These are phyloP conservation scores for Trichosporon inkin DNA, from an alignment of 1,284 basidiomycete genomes.

Conservation along the genomic window DNA sequence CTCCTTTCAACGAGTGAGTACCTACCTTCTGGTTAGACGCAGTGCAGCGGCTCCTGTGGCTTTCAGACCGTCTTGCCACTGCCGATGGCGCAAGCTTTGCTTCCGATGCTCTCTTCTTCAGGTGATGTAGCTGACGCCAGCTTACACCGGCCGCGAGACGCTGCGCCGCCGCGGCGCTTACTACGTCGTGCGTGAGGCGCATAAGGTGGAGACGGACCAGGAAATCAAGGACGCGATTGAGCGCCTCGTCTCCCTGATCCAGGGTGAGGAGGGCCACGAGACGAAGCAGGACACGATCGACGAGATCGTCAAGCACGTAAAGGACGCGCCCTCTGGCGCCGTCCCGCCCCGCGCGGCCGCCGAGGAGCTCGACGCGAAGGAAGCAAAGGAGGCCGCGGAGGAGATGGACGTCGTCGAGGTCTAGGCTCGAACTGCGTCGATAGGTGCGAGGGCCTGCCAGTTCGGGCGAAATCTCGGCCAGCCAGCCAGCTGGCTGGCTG, in stretches of 20 bases:
- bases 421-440: conserved; percentile 10
- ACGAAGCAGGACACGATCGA: conserved; percentile 54
- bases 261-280: conserved; percentile 63
- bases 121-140: conserved; percentile 25
- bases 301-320: conserved; percentile 53
- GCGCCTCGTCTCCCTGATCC: conserved; percentile 67
- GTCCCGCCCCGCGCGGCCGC: conserved; percentile 15
- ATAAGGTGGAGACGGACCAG: conserved; percentile 74
- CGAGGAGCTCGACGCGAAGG: conserved; percentile 27
- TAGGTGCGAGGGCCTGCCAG: background rate
- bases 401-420: conserved; percentile 38
- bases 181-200: conserved; percentile 74
- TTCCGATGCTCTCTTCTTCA: background rate
- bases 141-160: conserved; percentile 77
- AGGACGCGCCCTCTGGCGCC: conserved; percentile 26
- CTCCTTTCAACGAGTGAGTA: conserved; percentile 71
- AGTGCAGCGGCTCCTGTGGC: background rate
- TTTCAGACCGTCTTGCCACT: background rate
- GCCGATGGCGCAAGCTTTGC: background rate
- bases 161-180: conserved; percentile 80
- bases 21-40: background rate
- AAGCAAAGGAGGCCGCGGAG: conserved; percentile 26
- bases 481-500: background rate
- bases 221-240: conserved; percentile 65
- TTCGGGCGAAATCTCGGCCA: background rate